Conservation (phyloP, 2,329 filamentous ascomycete genomes). For the Ceratocystis lukuohia region DNA sequence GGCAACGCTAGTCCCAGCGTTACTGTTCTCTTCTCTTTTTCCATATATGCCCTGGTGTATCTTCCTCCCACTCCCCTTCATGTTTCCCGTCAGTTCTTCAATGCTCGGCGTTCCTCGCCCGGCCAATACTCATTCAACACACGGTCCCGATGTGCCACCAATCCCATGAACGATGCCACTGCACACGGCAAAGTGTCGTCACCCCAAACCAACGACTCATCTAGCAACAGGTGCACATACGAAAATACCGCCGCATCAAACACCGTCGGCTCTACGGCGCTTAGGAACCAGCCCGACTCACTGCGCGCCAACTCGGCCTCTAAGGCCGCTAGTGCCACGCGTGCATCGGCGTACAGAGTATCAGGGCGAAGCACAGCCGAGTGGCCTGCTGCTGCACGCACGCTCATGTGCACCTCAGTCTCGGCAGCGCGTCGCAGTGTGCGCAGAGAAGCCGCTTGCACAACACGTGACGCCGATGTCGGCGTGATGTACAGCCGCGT, state of each 20-base stretch:
- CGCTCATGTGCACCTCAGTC: slow-evolving; percentile 43
- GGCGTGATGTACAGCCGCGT: slow-evolving; percentile 56
- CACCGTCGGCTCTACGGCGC: slow-evolving; percentile 43
- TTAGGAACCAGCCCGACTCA: slow-evolving; percentile 38
- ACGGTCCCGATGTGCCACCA: slow-evolving; percentile 38
- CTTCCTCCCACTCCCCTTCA: not conserved
- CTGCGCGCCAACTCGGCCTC: slow-evolving; percentile 29
- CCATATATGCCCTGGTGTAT: not conserved
- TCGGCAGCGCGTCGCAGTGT: slow-evolving; percentile 62
- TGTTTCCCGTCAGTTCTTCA: not conserved
- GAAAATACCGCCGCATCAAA: slow-evolving; percentile 87
- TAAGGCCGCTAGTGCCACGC: slow-evolving; percentile 35
- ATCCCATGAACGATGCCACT: slow-evolving; percentile 43
- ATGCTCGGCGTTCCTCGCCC: slow-evolving; percentile 2
- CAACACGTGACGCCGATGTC: slow-evolving; percentile 44
- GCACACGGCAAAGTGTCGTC: slow-evolving; percentile 46
- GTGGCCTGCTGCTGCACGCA: slow-evolving; percentile 40
- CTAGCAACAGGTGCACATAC: slow-evolving; percentile 71
- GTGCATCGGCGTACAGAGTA: slow-evolving; percentile 33
- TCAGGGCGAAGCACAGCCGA: slow-evolving; percentile 26
- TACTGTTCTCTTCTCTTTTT: not conserved
- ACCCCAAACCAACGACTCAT: slow-evolving; percentile 49
- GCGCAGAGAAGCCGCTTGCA: slow-evolving; percentile 48
- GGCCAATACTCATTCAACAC: slow-evolving; percentile 25
- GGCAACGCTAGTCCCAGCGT: not conserved